A percentile compares a stretch with the other conserved stretches of the same genome.
phyloP scores from a whole-genome alignment of 164 flowering plant species.

The Akebia trifoliata region DNA sequence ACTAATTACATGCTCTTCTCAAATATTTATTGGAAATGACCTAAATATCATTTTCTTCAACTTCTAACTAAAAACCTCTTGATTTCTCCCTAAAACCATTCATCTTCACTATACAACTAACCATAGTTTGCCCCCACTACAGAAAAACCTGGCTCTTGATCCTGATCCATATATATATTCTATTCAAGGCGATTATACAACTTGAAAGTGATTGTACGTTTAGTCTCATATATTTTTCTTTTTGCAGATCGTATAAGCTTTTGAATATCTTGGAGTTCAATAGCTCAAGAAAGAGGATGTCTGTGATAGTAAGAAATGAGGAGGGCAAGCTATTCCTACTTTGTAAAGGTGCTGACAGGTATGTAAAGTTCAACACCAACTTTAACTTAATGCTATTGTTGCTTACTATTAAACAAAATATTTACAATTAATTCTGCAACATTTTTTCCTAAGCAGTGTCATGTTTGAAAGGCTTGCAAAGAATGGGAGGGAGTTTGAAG shows the following conservation, averaged over 20 bases:
- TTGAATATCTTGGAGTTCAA: conserved; percentile 81
- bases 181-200: too few relatives aligned
- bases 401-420: too few relatives aligned
- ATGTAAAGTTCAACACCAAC: conserved; percentile 16
- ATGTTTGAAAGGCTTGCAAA: conserved; percentile 87
- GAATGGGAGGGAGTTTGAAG: conserved; percentile 63
- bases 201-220: not conserved
- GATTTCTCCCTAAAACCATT: too few relatives aligned
- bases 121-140: too few relatives aligned
- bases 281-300: conserved; percentile 91
- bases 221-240: not conserved
- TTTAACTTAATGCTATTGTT: not conserved
- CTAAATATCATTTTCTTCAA: too few relatives aligned
- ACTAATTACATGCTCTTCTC: too few relatives aligned
- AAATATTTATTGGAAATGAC: too few relatives aligned
- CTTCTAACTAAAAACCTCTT: too few relatives aligned
- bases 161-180: too few relatives aligned
- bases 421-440: too few relatives aligned
- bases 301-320: conserved; percentile 75
- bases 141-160: too few relatives aligned
- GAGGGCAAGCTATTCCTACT: conserved; percentile 72
- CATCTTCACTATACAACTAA: too few relatives aligned
- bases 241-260: conserved; percentile 68
- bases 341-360: conserved; percentile 99
- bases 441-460: conserved; percentile 52